Percentiles rank a stretch among this genome's conserved stretches.
Evolutionary conservation across 192 early-diverging fungal genomes (phyloP).

Genomic region (Linnemannia exigua): DNA sequence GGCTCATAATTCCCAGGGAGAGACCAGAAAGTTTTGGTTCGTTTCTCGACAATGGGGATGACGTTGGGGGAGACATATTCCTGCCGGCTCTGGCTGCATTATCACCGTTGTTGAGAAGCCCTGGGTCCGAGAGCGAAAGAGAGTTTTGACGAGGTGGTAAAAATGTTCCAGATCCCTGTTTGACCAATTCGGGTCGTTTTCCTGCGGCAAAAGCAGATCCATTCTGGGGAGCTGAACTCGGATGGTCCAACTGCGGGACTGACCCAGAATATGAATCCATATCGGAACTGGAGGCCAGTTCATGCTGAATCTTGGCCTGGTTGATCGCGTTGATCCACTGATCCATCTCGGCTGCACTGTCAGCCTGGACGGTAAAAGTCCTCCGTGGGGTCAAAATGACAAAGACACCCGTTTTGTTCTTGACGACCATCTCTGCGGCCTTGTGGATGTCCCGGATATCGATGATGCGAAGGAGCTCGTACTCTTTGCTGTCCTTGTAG

Average conservation of each 20-base stretch:
- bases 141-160: slow-evolving; percentile 16
- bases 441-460: slow-evolving; percentile 78
- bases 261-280: slow-evolving; percentile 44
- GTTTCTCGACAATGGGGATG: slow-evolving; percentile 2
- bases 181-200: slow-evolving; percentile 21
- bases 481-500: slow-evolving; percentile 90
- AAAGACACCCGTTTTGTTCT: slow-evolving; percentile 79
- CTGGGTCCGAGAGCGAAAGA: slow-evolving; percentile 47
- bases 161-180: slow-evolving; percentile 35
- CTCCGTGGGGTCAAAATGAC: slow-evolving; percentile 81
- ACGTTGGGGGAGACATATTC: slow-evolving; percentile 17
- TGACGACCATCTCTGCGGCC: slow-evolving; percentile 77
- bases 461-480: slow-evolving; percentile 82
- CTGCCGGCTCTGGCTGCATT: background rate
- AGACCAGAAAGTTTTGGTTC: slow-evolving; percentile 38
- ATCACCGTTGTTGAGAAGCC: slow-evolving; percentile 15
- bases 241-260: slow-evolving; percentile 16
- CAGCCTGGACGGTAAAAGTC: slow-evolving; percentile 79
- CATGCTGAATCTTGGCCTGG: slow-evolving; percentile 51
- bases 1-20: slow-evolving; percentile 33
- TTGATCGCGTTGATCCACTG: slow-evolving; percentile 73
- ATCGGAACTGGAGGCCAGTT: slow-evolving; percentile 48
- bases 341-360: slow-evolving; percentile 68
- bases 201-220: background rate
- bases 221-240: slow-evolving; percentile 12